Evolutionary conservation across 148 eudicot species (phyloP).

Genomic region (Tetragonia tetragonoides): DNA sequence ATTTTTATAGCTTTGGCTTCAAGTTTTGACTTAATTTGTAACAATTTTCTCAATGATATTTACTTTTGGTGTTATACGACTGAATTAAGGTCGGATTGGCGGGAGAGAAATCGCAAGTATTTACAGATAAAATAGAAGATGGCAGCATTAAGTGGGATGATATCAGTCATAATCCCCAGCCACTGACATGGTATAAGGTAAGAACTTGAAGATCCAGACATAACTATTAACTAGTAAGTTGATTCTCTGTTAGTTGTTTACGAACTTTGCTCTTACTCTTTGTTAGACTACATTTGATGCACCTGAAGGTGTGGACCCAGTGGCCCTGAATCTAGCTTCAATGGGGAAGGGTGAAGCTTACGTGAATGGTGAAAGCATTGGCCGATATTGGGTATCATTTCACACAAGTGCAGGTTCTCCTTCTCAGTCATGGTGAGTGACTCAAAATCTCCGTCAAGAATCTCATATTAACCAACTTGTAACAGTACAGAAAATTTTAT

Average conservation of each 20-base stretch:
- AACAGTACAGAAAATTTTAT: too few relatives aligned
- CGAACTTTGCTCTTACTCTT: background rate
- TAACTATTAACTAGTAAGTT: background rate
- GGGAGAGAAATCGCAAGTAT: constrained; percentile 48
- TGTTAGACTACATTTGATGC: constrained; percentile 50
- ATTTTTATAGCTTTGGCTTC: background rate
- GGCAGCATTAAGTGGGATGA: constrained; percentile 34
- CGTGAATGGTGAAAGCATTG: constrained; percentile 63
- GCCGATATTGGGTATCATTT: constrained; percentile 63
- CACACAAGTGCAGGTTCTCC: constrained; percentile 36
- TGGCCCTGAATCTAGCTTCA: constrained; percentile 44
- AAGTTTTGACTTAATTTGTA: background rate
- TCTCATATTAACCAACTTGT: too few relatives aligned
- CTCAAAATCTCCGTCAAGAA: background rate
- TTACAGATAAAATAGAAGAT: constrained; percentile 30
- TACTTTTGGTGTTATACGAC: background rate
- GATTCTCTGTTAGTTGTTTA: background rate
- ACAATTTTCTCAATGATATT: background rate
- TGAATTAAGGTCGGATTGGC: constrained; percentile 45
- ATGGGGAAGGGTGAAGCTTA: constrained; percentile 74
- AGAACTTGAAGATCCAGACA: background rate
- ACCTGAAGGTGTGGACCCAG: constrained; percentile 43
- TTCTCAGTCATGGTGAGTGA: constrained; percentile 47
- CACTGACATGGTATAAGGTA: constrained; percentile 66
- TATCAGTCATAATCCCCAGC: constrained; percentile 24